Conservation (phyloP, 257 asterid species). For the Lycium barbarum region DNA sequence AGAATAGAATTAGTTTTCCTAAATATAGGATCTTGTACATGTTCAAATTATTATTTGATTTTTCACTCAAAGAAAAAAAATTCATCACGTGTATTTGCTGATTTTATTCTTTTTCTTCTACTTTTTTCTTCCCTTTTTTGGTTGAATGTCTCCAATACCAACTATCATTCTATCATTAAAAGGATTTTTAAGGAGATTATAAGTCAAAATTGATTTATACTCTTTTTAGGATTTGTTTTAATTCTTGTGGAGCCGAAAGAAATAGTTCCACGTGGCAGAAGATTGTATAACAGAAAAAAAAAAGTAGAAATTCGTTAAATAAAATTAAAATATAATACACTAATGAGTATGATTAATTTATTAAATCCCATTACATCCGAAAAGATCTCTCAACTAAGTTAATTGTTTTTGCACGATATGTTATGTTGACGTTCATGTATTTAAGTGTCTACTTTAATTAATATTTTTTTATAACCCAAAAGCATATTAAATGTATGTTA, state of each 20-base stretch:
- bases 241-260: neutral
- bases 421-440: conserved; percentile 35
- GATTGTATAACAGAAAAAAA: neutral
- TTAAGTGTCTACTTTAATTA: neutral
- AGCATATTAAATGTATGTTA: neutral
- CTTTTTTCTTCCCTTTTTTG: neutral
- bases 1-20: conserved; percentile 41
- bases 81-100: neutral
- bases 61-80: neutral
- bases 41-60: conserved; percentile 39
- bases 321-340: neutral
- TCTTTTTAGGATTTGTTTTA: no score
- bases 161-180: no score
- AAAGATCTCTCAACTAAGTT: conserved; percentile 49
- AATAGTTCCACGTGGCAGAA: neutral
- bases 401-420: conserved; percentile 44
- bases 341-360: neutral
- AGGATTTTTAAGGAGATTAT: neutral
- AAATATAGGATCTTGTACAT: conserved; percentile 8
- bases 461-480: neutral
- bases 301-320: neutral
- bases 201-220: no score
- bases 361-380: conserved; percentile 52
- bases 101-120: neutral
- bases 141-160: neutral